phyloP scores from a whole-genome alignment of 148 eudicot species.

The Diospyros lotus region DNA sequence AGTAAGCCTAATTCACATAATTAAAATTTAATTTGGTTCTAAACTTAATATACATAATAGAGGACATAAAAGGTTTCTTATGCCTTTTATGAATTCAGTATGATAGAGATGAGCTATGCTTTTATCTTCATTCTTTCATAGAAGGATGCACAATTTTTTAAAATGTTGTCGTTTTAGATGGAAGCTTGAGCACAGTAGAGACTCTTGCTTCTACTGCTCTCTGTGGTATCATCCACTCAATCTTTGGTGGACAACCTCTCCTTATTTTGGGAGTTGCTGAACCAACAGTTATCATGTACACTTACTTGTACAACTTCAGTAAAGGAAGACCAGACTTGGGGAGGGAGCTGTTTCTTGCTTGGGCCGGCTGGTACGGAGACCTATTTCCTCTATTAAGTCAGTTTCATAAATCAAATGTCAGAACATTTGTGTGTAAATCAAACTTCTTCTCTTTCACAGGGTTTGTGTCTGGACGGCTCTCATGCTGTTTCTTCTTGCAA shows the following conservation, averaged over 20 bases:
- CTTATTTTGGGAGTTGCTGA: slow-evolving; percentile 69
- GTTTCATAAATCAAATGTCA: background rate
- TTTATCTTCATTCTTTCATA: background rate
- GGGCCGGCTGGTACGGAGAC: slow-evolving; percentile 57
- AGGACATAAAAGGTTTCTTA: background rate
- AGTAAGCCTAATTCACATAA: too few species aligned
- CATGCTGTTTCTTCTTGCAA: slow-evolving; percentile 50
- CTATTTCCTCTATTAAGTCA: background rate
- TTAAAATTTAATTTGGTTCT: too few species aligned
- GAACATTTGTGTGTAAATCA: background rate
- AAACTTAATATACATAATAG: background rate
- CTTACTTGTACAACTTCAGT: slow-evolving; percentile 45
- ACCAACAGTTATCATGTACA: slow-evolving; percentile 62
- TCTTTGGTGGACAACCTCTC: slow-evolving; percentile 65
- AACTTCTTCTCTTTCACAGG: slow-evolving; percentile 24
- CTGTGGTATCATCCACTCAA: slow-evolving; percentile 61
- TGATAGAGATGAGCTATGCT: too few species aligned
- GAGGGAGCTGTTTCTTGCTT: slow-evolving; percentile 47
- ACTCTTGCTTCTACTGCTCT: slow-evolving; percentile 60
- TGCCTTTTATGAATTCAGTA: background rate
- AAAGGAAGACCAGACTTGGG: slow-evolving; percentile 39
- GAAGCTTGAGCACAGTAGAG: slow-evolving; percentile 62
- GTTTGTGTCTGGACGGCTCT: slow-evolving; percentile 64
- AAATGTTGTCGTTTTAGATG: slow-evolving; percentile 30
- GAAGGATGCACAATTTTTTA: background rate